Percentiles rank a stretch among this genome's conserved stretches.
phyloP scores from a whole-genome alignment of 2,329 filamentous ascomycete species.

The Venturia nashicola region DNA sequence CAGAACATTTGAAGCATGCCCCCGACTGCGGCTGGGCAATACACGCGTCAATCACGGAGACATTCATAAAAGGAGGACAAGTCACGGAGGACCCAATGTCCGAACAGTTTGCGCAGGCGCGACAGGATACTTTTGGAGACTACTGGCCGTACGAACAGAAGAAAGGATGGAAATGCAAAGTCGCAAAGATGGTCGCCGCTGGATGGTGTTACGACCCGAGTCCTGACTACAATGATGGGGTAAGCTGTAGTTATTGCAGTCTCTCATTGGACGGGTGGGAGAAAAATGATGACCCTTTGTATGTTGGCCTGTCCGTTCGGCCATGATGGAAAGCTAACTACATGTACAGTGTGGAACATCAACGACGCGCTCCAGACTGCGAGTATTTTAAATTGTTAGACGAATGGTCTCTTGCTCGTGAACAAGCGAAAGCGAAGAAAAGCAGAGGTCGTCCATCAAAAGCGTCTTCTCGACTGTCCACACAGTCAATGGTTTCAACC shows the following conservation, averaged over 20 bases:
- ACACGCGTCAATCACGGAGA: conserved; percentile 40
- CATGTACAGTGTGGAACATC: conserved; percentile 58
- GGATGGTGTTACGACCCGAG: conserved; percentile 92
- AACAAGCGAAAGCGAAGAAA: conserved; percentile 22
- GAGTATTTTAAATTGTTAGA: conserved; percentile 65
- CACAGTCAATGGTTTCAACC: conserved; percentile 33
- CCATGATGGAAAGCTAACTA: neutral
- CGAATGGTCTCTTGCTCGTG: conserved; percentile 37
- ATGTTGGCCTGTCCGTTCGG: conserved; percentile 33
- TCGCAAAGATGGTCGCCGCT: conserved; percentile 77
- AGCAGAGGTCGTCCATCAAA: conserved; percentile 36
- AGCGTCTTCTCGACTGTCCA: conserved; percentile 53
- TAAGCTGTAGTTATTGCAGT: conserved; percentile 82
- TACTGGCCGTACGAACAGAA: conserved; percentile 85
- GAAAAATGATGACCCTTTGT: conserved; percentile 70
- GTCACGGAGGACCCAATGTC: conserved; percentile 65
- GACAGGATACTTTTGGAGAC: conserved; percentile 70
- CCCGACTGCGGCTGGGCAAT: conserved; percentile 80
- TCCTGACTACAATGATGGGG: conserved; percentile 73
- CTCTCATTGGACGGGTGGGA: conserved; percentile 92
- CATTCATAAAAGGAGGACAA: conserved; percentile 47
- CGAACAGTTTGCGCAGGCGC: conserved; percentile 59
- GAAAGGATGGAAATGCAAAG: conserved; percentile 80
- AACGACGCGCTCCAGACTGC: conserved; percentile 64
- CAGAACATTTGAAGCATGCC: conserved; percentile 77